Percentiles rank a stretch among this genome's conserved stretches.
Conservation (phyloP, 139 green algal species). For the Chlorella sp. region DNA sequence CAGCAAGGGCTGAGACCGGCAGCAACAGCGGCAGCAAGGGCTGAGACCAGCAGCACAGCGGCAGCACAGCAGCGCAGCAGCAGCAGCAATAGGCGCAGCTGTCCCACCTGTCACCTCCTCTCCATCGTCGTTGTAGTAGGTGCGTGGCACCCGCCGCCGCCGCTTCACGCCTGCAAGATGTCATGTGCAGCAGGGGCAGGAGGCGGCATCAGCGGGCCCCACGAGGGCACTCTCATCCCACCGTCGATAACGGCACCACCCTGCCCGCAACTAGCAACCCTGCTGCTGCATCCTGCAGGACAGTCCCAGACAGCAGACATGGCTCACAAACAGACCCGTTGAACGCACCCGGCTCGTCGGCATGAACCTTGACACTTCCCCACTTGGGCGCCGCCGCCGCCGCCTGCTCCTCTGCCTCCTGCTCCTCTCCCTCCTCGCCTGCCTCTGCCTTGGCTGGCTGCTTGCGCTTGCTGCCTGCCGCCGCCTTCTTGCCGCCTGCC, state of each 20-base stretch:
- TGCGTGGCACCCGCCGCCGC: constrained; percentile 39
- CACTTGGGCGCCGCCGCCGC: constrained; percentile 1
- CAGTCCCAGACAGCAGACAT: too few relatives aligned
- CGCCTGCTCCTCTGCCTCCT: neutral
- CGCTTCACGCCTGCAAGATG: constrained; percentile 37
- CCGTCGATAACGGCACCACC: too few relatives aligned
- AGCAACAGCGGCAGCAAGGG: neutral
- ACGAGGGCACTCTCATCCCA: too few relatives aligned
- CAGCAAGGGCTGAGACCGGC: neutral
- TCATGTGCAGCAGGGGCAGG: too few relatives aligned
- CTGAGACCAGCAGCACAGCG: neutral
- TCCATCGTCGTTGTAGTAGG: constrained; percentile 56
- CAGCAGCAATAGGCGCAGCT: too few relatives aligned
- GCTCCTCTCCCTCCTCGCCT: constrained; percentile 4
- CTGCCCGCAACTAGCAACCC: too few relatives aligned
- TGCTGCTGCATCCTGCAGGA: too few relatives aligned
- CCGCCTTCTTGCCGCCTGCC: constrained; percentile 1
- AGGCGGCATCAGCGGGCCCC: too few relatives aligned
- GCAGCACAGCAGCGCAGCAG: neutral
- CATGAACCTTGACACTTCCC: constrained; percentile 37
- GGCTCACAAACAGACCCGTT: too few relatives aligned
- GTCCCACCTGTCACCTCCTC: constrained; percentile 67
- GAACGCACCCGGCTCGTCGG: constrained; percentile 19
- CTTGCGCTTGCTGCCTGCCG: constrained; percentile 36
- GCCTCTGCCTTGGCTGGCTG: constrained; percentile 6